Percentiles rank a stretch among this genome's conserved stretches.
These are phyloP conservation scores for Talaromyces piceae DNA, from an alignment of 2,329 filamentous ascomycete species.

Conservation along the genomic window DNA sequence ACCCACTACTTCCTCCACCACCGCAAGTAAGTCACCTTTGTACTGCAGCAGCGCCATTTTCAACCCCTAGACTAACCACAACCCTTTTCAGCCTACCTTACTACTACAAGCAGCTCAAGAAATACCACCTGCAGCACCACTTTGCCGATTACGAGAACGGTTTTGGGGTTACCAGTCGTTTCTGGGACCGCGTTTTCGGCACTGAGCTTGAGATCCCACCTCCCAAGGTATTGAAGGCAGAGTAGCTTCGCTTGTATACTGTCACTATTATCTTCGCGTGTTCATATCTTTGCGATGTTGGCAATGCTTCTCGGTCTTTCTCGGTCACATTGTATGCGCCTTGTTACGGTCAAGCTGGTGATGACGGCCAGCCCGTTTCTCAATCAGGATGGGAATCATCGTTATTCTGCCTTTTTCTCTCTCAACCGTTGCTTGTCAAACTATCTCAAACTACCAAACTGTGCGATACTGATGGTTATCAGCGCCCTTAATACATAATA, in stretches of 20 bases:
- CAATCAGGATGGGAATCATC: background rate
- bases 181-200: conserved; percentile 91
- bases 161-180: conserved; percentile 90
- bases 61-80: background rate
- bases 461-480: background rate
- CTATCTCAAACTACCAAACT: background rate
- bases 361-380: background rate
- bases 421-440: background rate
- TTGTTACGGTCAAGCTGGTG: background rate
- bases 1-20: conserved; percentile 99
- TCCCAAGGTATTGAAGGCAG: conserved; percentile 29
- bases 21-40: conserved; percentile 57
- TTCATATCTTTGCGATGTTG: background rate
- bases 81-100: conserved; percentile 56
- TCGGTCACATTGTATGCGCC: background rate
- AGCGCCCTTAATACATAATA: background rate
- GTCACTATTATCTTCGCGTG: background rate
- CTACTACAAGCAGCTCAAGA: conserved; percentile 90
- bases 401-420: background rate
- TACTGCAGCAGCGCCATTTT: background rate
- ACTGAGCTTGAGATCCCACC: conserved; percentile 60
- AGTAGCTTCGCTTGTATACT: conserved; percentile 16
- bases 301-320: background rate
- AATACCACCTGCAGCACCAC: conserved; percentile 94
- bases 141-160: conserved; percentile 97